These are phyloP conservation scores for Quercus glauca DNA, from an alignment of 306 rosid genomes.

Conservation along the genomic window DNA sequence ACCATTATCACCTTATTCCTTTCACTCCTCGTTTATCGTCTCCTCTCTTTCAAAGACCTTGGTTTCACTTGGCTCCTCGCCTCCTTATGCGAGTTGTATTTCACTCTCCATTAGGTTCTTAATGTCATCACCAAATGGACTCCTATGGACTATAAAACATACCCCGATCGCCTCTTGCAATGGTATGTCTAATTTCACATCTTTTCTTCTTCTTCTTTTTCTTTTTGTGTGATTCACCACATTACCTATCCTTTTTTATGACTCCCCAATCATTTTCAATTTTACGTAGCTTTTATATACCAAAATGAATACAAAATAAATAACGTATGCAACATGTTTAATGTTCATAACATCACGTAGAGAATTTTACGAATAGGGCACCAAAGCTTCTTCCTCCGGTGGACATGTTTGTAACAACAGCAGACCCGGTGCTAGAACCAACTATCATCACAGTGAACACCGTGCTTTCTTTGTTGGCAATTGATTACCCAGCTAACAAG, in stretches of 20 bases:
- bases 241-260: too few species aligned
- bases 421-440: constrained; percentile 63
- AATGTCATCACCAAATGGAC: constrained; percentile 45
- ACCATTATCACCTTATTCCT: constrained; percentile 34
- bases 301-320: too few species aligned
- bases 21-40: constrained; percentile 39
- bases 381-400: constrained; percentile 48
- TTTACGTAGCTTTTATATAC: too few species aligned
- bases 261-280: too few species aligned
- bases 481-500: constrained; percentile 72
- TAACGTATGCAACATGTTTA: too few species aligned
- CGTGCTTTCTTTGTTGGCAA: constrained; percentile 58
- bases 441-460: constrained; percentile 65
- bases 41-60: constrained; percentile 9
- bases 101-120: constrained; percentile 42
- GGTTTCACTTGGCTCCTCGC: constrained; percentile 49
- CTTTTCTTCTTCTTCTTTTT: background rate
- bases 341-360: too few species aligned
- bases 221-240: too few species aligned
- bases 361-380: constrained; percentile 17
- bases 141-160: constrained; percentile 36
- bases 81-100: constrained; percentile 59
- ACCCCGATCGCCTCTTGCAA: constrained; percentile 39
- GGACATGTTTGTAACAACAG: constrained; percentile 75
- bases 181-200: constrained; percentile 21